Conservation (phyloP, 305 asterid species). For the Ruellia speciosa region DNA sequence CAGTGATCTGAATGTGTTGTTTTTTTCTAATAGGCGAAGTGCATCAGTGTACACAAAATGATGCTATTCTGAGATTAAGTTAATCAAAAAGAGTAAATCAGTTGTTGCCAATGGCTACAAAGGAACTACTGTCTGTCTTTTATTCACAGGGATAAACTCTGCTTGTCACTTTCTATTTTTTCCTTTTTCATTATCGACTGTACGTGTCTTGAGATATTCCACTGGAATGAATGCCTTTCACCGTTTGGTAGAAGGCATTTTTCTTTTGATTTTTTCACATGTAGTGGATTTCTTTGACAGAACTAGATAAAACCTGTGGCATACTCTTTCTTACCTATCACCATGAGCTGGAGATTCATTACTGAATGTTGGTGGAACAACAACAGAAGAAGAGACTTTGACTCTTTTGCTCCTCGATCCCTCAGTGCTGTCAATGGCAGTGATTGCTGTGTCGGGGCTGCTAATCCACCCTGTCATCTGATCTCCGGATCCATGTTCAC, state of each 20-base stretch:
- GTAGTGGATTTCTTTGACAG: not conserved
- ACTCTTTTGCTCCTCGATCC: conserved; percentile 66
- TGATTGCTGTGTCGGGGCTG: conserved; percentile 48
- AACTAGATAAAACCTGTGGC: not conserved
- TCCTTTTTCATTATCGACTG: not conserved
- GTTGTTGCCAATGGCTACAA: no score
- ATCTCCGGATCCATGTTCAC: no score
- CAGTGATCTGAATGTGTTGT: not conserved
- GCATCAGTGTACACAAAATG: no score
- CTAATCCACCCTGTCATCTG: conserved; percentile 49
- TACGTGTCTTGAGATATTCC: not conserved
- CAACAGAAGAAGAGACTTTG: conserved; percentile 70
- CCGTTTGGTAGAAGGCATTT: not conserved
- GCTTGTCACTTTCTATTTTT: not conserved
- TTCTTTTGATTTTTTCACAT: no score
- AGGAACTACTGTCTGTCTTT: no score
- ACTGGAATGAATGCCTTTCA: not conserved
- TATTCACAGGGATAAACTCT: not conserved
- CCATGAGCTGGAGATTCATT: conserved; percentile 29
- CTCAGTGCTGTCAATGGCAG: conserved; percentile 17
- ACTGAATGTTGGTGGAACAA: conserved; percentile 66
- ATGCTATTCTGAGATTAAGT: no score
- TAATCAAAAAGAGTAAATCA: no score
- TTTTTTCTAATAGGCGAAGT: no score
- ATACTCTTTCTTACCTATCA: no score